phyloP scores from a whole-genome alignment of 495 filamentous ascomycete genomes.

The Saxophila tyrrhenica region DNA sequence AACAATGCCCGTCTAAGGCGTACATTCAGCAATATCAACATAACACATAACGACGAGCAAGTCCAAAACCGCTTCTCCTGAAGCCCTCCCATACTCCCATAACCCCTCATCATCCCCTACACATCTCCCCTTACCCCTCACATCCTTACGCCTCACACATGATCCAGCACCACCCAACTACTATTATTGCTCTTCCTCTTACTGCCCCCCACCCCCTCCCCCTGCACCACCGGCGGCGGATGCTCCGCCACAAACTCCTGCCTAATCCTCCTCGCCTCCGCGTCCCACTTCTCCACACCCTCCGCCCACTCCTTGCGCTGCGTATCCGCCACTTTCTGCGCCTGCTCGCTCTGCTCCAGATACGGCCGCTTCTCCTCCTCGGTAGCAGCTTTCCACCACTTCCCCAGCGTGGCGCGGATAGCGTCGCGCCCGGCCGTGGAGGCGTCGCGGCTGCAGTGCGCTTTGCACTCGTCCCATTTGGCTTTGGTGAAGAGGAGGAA shows the following conservation, averaged over 20 bases:
- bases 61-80: too few species aligned
- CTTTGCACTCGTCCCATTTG: slow-evolving; percentile 63
- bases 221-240: slow-evolving; percentile 1
- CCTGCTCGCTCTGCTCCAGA: slow-evolving; percentile 54
- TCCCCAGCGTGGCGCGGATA: slow-evolving; percentile 66
- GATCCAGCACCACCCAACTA: slow-evolving; percentile 18
- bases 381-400: slow-evolving; percentile 74
- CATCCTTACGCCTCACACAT: slow-evolving; percentile 1
- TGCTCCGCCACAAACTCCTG: slow-evolving; percentile 42
- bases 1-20: too few species aligned
- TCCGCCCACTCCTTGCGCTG: slow-evolving; percentile 46
- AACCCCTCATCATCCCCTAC: background rate
- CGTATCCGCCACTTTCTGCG: slow-evolving; percentile 51
- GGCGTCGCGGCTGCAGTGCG: slow-evolving; percentile 48
- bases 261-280: slow-evolving; percentile 46
- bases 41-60: too few species aligned
- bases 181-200: slow-evolving; percentile 19
- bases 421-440: slow-evolving; percentile 58
- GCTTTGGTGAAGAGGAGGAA: slow-evolving; percentile 64
- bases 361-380: slow-evolving; percentile 63
- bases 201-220: slow-evolving; percentile 5
- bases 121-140: background rate
- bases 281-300: slow-evolving; percentile 58
- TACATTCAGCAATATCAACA: too few species aligned
- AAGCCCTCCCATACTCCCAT: background rate